A percentile compares a stretch with the other conserved stretches of the same genome.
Conservation (phyloP, 2,329 filamentous ascomycete species). For the Phyllosticta ampelicida region DNA sequence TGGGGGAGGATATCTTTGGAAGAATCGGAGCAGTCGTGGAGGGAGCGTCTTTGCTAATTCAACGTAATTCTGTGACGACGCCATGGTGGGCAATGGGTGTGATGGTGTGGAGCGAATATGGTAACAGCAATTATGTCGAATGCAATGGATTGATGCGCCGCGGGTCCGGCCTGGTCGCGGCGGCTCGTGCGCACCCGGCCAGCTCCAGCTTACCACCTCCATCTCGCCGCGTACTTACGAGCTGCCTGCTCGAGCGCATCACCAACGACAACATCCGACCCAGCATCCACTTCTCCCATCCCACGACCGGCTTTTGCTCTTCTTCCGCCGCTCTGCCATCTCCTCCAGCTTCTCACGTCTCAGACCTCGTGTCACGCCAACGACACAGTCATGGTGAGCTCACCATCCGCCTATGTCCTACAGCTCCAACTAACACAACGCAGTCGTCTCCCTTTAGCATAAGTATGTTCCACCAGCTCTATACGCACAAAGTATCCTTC, state of each 20-base stretch:
- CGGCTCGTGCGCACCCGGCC: neutral
- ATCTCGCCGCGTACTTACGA: slow-evolving; percentile 8
- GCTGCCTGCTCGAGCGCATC: slow-evolving; percentile 15
- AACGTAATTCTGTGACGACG: slow-evolving; percentile 25
- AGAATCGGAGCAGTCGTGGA: slow-evolving; percentile 69
- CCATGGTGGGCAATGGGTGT: slow-evolving; percentile 16
- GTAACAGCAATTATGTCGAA: neutral
- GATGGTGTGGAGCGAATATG: neutral
- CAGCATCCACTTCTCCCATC: slow-evolving; percentile 11
- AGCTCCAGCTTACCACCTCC: slow-evolving; percentile 3
- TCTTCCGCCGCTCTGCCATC: neutral
- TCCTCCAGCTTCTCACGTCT: neutral
- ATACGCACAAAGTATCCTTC: slow-evolving; percentile 7
- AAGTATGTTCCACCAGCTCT: slow-evolving; percentile 49
- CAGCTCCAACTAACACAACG: slow-evolving; percentile 21
- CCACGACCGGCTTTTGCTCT: slow-evolving; percentile 4
- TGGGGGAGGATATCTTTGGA: slow-evolving; percentile 75
- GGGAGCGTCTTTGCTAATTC: slow-evolving; percentile 63
- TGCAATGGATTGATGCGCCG: neutral
- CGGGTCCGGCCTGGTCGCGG: neutral
- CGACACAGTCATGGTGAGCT: slow-evolving; percentile 29
- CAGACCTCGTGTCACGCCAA: neutral
- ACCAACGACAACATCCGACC: slow-evolving; percentile 10
- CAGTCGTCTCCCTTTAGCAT: slow-evolving; percentile 91
- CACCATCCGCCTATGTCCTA: slow-evolving; percentile 7